Evolutionary conservation across 148 eudicot species (phyloP), one percentile per base, ranked within the genome.

Genomic region (Hydrangea macrophylla): DNA sequence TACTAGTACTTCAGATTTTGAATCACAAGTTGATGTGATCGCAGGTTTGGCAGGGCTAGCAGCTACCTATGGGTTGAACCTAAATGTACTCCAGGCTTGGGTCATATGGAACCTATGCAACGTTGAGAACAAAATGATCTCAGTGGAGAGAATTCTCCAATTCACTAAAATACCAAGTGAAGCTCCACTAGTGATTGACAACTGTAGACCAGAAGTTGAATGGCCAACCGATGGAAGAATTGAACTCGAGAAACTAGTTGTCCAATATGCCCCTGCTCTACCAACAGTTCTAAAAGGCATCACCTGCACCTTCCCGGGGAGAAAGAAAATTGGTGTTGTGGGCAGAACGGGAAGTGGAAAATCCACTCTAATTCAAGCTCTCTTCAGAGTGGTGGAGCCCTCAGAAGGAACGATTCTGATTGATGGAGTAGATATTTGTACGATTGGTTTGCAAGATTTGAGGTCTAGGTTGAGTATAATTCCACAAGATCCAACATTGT

Each of bases 311-410:
- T 77, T 93, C 59, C 90, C 88, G 1, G 84, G 84, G 2, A 75
- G 59, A 63, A 86, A 73, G 84, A 93, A 90, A 80, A 81, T 90
- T 30, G 98, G 92, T 5, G 75, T 93, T 23, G 98, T 93, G 55
- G 98, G 98, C 0, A 82, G 98, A 68, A 90, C 96, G 0, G 98
- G 96, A 4, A 90, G 98, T 72, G 98, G 98, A 55, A 93, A 93
- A 53, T 93, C 98, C 48, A 93, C 98, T 27, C 76, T 93, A 8
- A 90, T 93, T 70, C 98, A 90, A 86, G 92, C 98, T 58, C 90
- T 93, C 71, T 93, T 93, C 25, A 75, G 98, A 55, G 90, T 90
- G 6, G 89, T 90, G 31, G 98, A 93, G 74, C 95, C 96, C 39
- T 65, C 80, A 10, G 70, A 82, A 55, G 98, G 96, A 28, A 78